Evolutionary conservation across 2,329 filamentous ascomycete genomes (phyloP), one percentile per base, ranked within the genome.

Genomic region (Paramyrothecium sp.): DNA sequence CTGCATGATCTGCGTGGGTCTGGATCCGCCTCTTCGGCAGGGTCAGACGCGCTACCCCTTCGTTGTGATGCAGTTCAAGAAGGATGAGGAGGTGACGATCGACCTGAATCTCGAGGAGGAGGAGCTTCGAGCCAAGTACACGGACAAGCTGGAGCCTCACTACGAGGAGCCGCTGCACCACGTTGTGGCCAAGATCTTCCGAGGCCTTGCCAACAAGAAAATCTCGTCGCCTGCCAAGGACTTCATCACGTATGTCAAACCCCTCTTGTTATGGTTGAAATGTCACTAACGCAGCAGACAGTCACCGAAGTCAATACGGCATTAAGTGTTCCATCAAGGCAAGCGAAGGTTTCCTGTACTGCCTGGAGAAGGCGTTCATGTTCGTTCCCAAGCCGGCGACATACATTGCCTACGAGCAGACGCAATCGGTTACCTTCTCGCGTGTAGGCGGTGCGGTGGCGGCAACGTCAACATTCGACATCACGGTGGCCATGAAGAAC

Each of bases 291-390:
- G 12, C 2, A 19, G 22, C 21, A 2, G 20, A 44, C 22, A 86
- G 90, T 64, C 95, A 98, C 77, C 92, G 97, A 72, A 87, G 90
- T 68, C 93, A 97, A 74, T 91, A 89, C 65, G 95, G 95, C 58
- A 96, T 99, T 76, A 99, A 99, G 78, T 99, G 95, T 76, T 96
- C 93, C n/a, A 97, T 99, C 85, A 99, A 99, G 78, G 96, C 96
- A 55, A 97, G 96, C 74, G 95, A 99, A 78, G 95, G 96, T 59
- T 93, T 97, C 71, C 81, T 99, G 53, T 99, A 96, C 84, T 97
- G 93, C 73, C 79, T 99, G 64, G 95, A 99, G 76, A 97, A 97
- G 78, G 94, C 93, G 8, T 96, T 99, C 75, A 96, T 99, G 86
- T 99, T 99, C 73, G 95, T 99, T 17, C 95, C 95, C 33, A 99